Conservation (phyloP, 2,329 filamentous ascomycete genomes). For the Fusarium secorum region DNA sequence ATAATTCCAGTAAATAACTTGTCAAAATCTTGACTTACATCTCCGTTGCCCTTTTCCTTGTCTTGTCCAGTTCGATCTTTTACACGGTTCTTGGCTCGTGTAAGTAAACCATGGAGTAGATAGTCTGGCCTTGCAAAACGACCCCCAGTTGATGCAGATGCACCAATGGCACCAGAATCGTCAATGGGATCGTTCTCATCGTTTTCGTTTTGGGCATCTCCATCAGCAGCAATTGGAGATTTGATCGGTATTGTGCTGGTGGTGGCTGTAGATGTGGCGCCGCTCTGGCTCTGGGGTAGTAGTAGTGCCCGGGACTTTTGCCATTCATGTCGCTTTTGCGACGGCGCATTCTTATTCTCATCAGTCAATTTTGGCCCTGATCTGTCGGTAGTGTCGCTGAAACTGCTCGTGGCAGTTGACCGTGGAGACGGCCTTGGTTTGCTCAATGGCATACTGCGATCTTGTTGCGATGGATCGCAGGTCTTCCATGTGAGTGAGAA, state of each 20-base stretch:
- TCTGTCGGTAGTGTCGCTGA: conserved; percentile 20
- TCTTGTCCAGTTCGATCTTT: conserved; percentile 25
- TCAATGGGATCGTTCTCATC: conserved; percentile 3
- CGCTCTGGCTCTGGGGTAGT: conserved; percentile 26
- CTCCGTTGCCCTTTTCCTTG: conserved; percentile 9
- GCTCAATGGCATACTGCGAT: conserved; percentile 35
- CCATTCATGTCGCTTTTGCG: conserved; percentile 16
- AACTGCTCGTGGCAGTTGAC: conserved; percentile 14
- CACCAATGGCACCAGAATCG: conserved; percentile 18
- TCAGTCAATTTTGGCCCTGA: not conserved
- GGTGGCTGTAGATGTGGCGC: conserved; percentile 5
- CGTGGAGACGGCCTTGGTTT: conserved; percentile 34
- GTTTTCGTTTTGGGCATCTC: not conserved
- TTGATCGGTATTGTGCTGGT: conserved; percentile 4
- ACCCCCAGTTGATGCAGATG: conserved; percentile 15
- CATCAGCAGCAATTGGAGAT: not conserved
- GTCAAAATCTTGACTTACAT: conserved; percentile 34
- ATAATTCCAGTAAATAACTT: not conserved
- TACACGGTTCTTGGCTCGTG: conserved; percentile 37
- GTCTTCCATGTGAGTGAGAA: not conserved
- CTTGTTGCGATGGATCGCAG: not conserved
- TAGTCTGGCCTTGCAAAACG: conserved; percentile 35
- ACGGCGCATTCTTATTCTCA: conserved; percentile 25
- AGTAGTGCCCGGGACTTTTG: conserved; percentile 21
- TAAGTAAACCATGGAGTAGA: conserved; percentile 33